Conservation (phyloP, 768 basidiomycete genomes). For the Sporobolomyces roseus region DNA sequence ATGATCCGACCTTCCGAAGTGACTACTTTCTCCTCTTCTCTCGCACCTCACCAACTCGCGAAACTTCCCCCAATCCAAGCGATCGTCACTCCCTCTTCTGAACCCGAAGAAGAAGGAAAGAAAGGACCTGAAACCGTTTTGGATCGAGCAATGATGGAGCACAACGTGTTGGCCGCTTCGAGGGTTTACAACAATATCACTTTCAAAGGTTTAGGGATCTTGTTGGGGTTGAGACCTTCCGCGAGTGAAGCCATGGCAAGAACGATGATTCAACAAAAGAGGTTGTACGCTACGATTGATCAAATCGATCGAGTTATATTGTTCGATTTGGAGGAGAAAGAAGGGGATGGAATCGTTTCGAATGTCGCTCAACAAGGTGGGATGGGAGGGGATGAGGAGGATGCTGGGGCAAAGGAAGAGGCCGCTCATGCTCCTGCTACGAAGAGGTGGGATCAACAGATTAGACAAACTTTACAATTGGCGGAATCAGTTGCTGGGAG, state of each 20-base stretch:
- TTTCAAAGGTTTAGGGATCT: constrained; percentile 82
- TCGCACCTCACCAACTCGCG: constrained; percentile 92
- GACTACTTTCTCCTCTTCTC: constrained; percentile 76
- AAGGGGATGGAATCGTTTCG: constrained; percentile 67
- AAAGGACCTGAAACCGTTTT: constrained; percentile 92
- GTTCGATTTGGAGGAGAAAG: constrained; percentile 88
- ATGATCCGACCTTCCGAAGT: constrained; percentile 87
- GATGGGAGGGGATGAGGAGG: constrained; percentile 60
- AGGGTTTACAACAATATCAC: constrained; percentile 98
- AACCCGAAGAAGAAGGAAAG: constrained; percentile 53
- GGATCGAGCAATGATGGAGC: constrained; percentile 97
- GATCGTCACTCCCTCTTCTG: constrained; percentile 60
- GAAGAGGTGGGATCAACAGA: constrained; percentile 75
- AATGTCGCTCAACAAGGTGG: constrained; percentile 43
- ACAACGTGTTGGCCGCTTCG: constrained; percentile 92
- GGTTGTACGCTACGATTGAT: constrained; percentile 80
- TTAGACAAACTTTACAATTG: constrained; percentile 35
- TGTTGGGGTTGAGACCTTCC: constrained; percentile 82
- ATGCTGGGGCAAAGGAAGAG: constrained; percentile 64
- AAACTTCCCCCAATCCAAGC: constrained; percentile 76
- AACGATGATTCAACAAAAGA: constrained; percentile 97
- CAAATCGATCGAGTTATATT: constrained; percentile 91
- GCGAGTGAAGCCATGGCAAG: constrained; percentile 97
- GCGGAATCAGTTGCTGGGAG: constrained; percentile 38
- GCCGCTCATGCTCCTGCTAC: constrained; percentile 78